These are phyloP conservation scores for Cryomyces antarcticus DNA, from an alignment of 495 filamentous ascomycete genomes.

Conservation along the genomic window DNA sequence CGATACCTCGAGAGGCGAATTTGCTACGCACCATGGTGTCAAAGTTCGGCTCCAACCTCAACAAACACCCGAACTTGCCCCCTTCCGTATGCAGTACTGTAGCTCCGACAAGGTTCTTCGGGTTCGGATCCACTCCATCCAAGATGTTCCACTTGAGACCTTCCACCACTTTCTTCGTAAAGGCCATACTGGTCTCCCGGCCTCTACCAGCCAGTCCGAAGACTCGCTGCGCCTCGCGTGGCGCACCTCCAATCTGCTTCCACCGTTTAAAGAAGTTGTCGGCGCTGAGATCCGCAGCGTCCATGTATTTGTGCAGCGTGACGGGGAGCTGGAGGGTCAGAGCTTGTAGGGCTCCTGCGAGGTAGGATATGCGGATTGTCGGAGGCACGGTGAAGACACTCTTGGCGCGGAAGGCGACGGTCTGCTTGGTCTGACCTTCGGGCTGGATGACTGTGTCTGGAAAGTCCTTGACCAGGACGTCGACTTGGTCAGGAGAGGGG, in stretches of 20 bases:
- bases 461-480: constrained; percentile 65
- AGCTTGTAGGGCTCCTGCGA: constrained; percentile 84
- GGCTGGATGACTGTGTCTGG: constrained; percentile 66
- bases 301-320: constrained; percentile 87
- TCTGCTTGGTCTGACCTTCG: constrained; percentile 70
- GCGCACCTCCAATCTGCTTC: constrained; percentile 86
- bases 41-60: constrained; percentile 90
- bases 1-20: not conserved
- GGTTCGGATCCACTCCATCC: constrained; percentile 70
- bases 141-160: constrained; percentile 80
- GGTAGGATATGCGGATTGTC: constrained; percentile 82
- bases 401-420: constrained; percentile 78
- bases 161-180: constrained; percentile 45
- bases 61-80: constrained; percentile 83
- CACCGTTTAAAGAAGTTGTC: constrained; percentile 98
- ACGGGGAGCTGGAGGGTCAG: constrained; percentile 83
- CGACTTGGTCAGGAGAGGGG: constrained; percentile 42
- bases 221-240: constrained; percentile 70
- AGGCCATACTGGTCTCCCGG: constrained; percentile 29
- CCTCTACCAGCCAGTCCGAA: constrained; percentile 38
- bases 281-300: constrained; percentile 54
- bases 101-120: constrained; percentile 83
- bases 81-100: constrained; percentile 70
- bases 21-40: constrained; percentile 47
- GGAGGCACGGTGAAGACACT: constrained; percentile 66